These are phyloP conservation scores for Emericellopsis cladophorae DNA, from an alignment of 2,329 filamentous ascomycete genomes.

Conservation along the genomic window DNA sequence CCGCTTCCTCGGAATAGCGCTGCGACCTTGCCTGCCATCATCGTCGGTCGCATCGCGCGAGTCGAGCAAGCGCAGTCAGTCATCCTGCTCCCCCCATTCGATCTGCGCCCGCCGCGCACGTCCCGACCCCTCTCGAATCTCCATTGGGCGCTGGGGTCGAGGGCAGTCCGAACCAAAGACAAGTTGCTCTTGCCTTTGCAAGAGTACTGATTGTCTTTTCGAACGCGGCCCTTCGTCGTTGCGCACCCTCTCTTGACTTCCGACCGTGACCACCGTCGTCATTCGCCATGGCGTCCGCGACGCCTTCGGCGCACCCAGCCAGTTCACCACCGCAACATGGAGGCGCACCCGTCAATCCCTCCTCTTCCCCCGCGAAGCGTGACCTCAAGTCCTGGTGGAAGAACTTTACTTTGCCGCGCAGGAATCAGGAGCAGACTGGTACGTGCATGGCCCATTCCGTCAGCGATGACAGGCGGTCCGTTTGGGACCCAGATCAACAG, in stretches of 20 bases:
- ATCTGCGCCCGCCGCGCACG: conserved; percentile 3
- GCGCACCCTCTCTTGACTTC: not conserved
- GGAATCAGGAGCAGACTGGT: conserved; percentile 44
- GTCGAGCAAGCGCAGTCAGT: not conserved
- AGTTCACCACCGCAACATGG: conserved; percentile 14
- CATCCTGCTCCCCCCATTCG: not conserved
- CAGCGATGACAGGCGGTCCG: no score
- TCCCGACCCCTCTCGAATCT: conserved; percentile 3
- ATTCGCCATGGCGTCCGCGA: conserved; percentile 21
- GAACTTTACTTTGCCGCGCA: conserved; percentile 65
- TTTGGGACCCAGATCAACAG: no score
- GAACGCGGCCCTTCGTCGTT: no score
- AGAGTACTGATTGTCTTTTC: no score
- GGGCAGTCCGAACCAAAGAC: not conserved
- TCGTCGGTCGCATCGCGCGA: not conserved
- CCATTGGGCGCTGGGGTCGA: conserved; percentile 1
- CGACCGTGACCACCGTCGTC: not conserved
- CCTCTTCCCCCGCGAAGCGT: conserved; percentile 70
- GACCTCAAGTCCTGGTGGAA: conserved; percentile 97
- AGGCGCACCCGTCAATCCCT: conserved; percentile 23
- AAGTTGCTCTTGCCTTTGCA: not conserved
- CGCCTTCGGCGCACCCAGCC: conserved; percentile 17
- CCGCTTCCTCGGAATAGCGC: not conserved
- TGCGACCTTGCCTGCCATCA: not conserved
- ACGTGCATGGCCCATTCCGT: conserved; percentile 7